phyloP scores from a whole-genome alignment of 805 yeast genomes.

The Ogataea trehalophila region DNA sequence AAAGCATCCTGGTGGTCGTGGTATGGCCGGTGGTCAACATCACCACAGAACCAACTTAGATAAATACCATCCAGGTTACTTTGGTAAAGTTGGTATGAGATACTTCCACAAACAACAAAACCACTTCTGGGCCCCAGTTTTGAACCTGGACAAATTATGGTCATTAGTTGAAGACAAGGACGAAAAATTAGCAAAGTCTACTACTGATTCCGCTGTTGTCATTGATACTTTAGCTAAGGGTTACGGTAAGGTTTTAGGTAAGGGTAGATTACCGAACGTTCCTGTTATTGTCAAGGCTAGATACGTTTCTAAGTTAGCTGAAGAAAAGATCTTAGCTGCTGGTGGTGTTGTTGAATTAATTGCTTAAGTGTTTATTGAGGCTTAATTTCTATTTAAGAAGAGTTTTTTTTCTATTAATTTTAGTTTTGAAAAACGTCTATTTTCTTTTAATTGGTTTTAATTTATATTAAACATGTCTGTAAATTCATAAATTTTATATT shows the following conservation, averaged over 20 bases:
- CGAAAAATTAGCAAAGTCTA: slow-evolving; percentile 79
- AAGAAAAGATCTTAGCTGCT: slow-evolving; percentile 99
- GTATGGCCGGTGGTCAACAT: slow-evolving; percentile 99
- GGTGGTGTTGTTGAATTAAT: slow-evolving; percentile 99
- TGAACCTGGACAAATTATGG: slow-evolving; percentile 99
- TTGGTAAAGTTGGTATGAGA: slow-evolving; percentile 99
- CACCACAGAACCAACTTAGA: slow-evolving; percentile 99
- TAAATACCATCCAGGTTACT: slow-evolving; percentile 99
- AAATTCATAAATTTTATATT: too few relatives aligned
- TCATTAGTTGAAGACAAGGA: slow-evolving; percentile 94
- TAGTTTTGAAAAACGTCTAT: not conserved
- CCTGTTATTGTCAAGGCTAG: slow-evolving; percentile 99
- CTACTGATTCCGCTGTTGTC: slow-evolving; percentile 93
- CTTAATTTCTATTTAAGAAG: slow-evolving; percentile 2
- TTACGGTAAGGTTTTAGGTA: slow-evolving; percentile 99
- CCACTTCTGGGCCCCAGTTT: slow-evolving; percentile 97
- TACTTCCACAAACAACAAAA: slow-evolving; percentile 93
- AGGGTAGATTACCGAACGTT: slow-evolving; percentile 96
- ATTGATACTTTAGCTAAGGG: slow-evolving; percentile 99
- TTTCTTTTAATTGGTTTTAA: not conserved
- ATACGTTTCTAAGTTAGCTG: slow-evolving; percentile 98
- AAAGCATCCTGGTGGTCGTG: slow-evolving; percentile 99
- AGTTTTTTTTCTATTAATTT: not conserved
- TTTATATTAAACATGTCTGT: too few relatives aligned
- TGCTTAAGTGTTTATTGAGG: slow-evolving; percentile 53